A percentile compares a stretch with the other conserved stretches of the same genome.
Conservation (phyloP, 2,329 filamentous ascomycete species). For the Xenosphaeropsis pyriputrescens region DNA sequence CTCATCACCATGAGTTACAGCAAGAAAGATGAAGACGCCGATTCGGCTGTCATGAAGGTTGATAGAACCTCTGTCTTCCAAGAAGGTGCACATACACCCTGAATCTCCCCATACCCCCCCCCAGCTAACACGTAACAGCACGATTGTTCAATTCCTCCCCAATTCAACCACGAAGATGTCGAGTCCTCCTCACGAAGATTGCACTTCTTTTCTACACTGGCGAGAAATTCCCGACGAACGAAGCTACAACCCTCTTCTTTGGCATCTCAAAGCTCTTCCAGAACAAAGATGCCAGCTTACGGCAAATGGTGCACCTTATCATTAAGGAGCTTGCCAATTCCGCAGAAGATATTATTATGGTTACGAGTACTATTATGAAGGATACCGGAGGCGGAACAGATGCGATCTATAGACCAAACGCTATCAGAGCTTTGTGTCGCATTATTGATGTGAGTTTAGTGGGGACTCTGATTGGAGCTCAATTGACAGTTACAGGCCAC, state of each 20-base stretch:
- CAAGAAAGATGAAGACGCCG: constrained; percentile 98
- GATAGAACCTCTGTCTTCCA: constrained; percentile 97
- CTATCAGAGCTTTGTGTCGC: constrained; percentile 85
- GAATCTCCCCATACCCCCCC: constrained; percentile 13
- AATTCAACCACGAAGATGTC: constrained; percentile 93
- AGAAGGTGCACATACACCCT: constrained; percentile 53
- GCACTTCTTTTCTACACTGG: constrained; percentile 91
- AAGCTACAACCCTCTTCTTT: constrained; percentile 97
- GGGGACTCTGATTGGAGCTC: constrained; percentile 5
- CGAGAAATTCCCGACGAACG: constrained; percentile 91
- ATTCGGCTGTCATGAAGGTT: constrained; percentile 86
- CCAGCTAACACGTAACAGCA: constrained; percentile 41
- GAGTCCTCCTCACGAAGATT: constrained; percentile 94
- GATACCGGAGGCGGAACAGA: constrained; percentile 93
- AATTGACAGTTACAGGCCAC: constrained; percentile 46
- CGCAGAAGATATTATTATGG: constrained; percentile 98
- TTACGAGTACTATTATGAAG: constrained; percentile 99
- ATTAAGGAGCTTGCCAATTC: constrained; percentile 95
- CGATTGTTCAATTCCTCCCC: constrained; percentile 96
- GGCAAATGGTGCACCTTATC: constrained; percentile 97
- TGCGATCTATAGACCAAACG: constrained; percentile 86
- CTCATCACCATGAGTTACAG: constrained; percentile 66
- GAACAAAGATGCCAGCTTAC: constrained; percentile 95
- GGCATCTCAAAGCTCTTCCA: constrained; percentile 98
- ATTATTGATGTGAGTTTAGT: constrained; percentile 71